Evolutionary conservation across 805 yeast species (phyloP).

Genomic region (Saccharomycopsis javanensis): DNA sequence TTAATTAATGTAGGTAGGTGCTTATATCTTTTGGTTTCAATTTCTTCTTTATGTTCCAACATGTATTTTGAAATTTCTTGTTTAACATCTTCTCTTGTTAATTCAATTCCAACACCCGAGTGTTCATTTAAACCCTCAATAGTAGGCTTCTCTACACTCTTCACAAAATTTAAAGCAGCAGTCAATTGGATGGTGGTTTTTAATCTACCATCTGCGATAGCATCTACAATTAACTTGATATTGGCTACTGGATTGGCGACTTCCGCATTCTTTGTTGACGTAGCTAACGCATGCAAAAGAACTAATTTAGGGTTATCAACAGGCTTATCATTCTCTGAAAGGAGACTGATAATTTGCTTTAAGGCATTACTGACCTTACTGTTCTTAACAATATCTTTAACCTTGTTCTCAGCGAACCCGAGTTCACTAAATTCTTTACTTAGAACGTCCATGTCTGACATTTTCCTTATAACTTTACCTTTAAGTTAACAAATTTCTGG

Average conservation of each 20-base stretch:
- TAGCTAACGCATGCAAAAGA: slow-evolving; percentile 69
- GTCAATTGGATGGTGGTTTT: slow-evolving; percentile 64
- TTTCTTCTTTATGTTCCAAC: slow-evolving; percentile 44
- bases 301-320: slow-evolving; percentile 53
- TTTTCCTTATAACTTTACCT: background rate
- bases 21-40: slow-evolving; percentile 68
- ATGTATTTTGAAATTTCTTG: slow-evolving; percentile 51
- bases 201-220: slow-evolving; percentile 55
- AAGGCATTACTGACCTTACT: slow-evolving; percentile 72
- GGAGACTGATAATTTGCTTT: slow-evolving; percentile 38
- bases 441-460: slow-evolving; percentile 26
- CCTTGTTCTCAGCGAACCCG: slow-evolving; percentile 66
- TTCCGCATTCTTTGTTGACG: slow-evolving; percentile 51
- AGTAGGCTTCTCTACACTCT: slow-evolving; percentile 37
- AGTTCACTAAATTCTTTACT: slow-evolving; percentile 29
- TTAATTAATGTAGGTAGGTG: slow-evolving; percentile 70
- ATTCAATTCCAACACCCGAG: slow-evolving; percentile 74
- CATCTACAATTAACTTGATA: slow-evolving; percentile 45
- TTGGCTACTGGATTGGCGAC: slow-evolving; percentile 30
- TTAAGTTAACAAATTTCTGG: background rate
- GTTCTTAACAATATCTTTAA: slow-evolving; percentile 76
- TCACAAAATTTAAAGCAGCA: slow-evolving; percentile 71
- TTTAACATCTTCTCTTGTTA: slow-evolving; percentile 58
- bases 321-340: slow-evolving; percentile 29
- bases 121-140: slow-evolving; percentile 45